Evolutionary conservation across 176 grass and related monocot genomes (phyloP), one percentile per base, ranked within the genome.

Genomic region (Thinopyrum elongatum): DNA sequence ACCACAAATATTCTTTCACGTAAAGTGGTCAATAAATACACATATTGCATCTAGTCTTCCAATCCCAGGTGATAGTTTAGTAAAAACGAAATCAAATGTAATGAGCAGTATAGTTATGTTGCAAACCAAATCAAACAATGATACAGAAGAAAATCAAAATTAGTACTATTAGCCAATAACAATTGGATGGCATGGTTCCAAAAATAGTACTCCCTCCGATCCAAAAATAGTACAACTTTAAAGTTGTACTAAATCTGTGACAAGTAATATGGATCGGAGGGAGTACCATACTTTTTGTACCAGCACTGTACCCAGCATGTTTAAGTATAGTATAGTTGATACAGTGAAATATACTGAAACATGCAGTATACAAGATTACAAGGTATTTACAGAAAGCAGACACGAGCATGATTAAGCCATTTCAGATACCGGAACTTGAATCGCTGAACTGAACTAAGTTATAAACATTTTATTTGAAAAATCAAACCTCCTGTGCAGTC

Each of bases 401-500:
- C 22, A 22, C 27, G 21, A 63, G 57, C 22, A 74, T 38, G 62
- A 53, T 10, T 64, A 81, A 60, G 65, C 29, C 68, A 74, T 74
- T 74, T 65, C 77, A 80, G 36, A 29, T 53, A 81, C 59, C 19
- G 51, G 28, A 65, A 74, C 6, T 22, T 63, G 55, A 47, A 53
- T 65, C 53, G 9, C 28, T 38, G 4, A 59, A 53, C 7, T 73
- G 64, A 62, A 78, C 58, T n/a, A 65, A 82, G 72, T n/a, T 42
- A 76, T 38, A 78, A 73, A 91, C 30, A 83, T 17, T n/a, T 8
- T 6, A 23, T 83, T 17, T 82, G 4, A 73, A 88, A 68, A 83
- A 73, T 46, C 86, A 87, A 83, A 87, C 77, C 90, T 85, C 88
- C 84, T 91, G 53, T 30, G 12, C 70, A 86, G 42, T 91, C 94